Evolutionary conservation across 1,284 basidiomycete genomes (phyloP).

Genomic region (Hymenochaete sp.): DNA sequence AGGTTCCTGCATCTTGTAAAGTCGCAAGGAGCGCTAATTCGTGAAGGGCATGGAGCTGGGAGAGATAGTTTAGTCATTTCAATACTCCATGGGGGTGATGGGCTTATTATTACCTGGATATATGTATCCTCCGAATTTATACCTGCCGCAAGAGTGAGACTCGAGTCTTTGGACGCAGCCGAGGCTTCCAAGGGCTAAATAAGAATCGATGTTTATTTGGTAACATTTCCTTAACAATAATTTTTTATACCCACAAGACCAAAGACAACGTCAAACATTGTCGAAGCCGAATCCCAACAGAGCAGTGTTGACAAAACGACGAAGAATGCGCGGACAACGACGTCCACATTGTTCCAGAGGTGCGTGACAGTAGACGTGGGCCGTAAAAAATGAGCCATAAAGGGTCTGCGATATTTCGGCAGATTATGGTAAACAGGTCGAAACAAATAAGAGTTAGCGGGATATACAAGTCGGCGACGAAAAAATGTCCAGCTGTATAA

Average conservation of each 20-base stretch:
- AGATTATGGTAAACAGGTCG: neutral
- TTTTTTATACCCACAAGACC: constrained; percentile 33
- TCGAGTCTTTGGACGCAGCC: constrained; percentile 7
- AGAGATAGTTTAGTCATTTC: neutral
- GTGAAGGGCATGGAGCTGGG: constrained; percentile 26
- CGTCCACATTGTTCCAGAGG: constrained; percentile 35
- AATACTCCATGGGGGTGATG: neutral
- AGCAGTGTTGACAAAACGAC: constrained; percentile 41
- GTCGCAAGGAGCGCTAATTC: too few species aligned
- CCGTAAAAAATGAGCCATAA: constrained; percentile 52
- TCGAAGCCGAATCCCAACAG: constrained; percentile 55
- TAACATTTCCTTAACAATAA: neutral
- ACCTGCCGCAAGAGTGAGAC: constrained; percentile 10
- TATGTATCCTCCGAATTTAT: constrained; percentile 24
- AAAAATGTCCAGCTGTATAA: neutral
- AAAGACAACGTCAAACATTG: constrained; percentile 45
- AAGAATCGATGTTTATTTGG: neutral
- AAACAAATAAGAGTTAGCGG: neutral
- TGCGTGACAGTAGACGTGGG: constrained; percentile 47
- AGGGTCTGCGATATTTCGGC: constrained; percentile 33
- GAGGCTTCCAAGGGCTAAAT: constrained; percentile 9
- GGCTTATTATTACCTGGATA: constrained; percentile 23
- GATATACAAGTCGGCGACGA: too few species aligned
- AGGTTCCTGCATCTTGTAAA: too few species aligned
- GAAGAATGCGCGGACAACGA: constrained; percentile 41